phyloP scores from a whole-genome alignment of 2,329 filamentous ascomycete genomes.

The Didymella glomerata region DNA sequence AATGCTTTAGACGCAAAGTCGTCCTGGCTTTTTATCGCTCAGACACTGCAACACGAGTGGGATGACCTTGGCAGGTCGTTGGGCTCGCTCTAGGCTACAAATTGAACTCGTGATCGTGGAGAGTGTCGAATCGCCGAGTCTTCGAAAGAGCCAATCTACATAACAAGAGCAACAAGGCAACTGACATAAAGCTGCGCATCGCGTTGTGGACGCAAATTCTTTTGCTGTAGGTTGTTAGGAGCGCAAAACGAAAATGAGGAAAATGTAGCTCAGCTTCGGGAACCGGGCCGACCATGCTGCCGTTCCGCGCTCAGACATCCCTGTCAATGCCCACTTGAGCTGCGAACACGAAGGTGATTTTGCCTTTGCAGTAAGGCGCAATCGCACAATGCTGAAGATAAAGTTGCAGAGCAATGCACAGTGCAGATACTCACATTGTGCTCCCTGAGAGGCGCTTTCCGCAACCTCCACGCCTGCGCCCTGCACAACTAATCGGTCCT shows the following conservation, averaged over 20 bases:
- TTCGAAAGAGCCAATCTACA: conserved; percentile 81
- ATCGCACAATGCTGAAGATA: not conserved
- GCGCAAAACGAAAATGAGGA: conserved; percentile 9
- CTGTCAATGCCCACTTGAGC: not conserved
- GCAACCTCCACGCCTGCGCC: conserved; percentile 13
- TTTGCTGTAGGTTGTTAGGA: conserved; percentile 12
- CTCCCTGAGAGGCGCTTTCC: not conserved
- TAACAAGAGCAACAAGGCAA: conserved; percentile 6
- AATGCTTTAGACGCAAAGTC: conserved; percentile 84
- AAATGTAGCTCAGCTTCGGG: conserved; percentile 14
- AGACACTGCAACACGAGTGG: conserved; percentile 92
- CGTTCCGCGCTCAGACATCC: conserved; percentile 2
- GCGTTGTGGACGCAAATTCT: not conserved
- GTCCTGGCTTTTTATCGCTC: conserved; percentile 73
- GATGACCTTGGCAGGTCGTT: conserved; percentile 88
- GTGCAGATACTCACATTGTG: not conserved
- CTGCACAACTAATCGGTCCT: conserved; percentile 22
- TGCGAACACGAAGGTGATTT: not conserved
- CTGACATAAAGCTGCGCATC: conserved; percentile 20
- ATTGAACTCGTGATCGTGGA: conserved; percentile 88
- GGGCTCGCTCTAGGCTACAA: conserved; percentile 78
- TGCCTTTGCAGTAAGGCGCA: not conserved
- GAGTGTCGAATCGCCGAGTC: conserved; percentile 75
- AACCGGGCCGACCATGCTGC: conserved; percentile 18
- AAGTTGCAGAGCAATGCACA: not conserved